phyloP scores from a whole-genome alignment of 1,284 basidiomycete genomes.

The Hypsizygus ulmarius region DNA sequence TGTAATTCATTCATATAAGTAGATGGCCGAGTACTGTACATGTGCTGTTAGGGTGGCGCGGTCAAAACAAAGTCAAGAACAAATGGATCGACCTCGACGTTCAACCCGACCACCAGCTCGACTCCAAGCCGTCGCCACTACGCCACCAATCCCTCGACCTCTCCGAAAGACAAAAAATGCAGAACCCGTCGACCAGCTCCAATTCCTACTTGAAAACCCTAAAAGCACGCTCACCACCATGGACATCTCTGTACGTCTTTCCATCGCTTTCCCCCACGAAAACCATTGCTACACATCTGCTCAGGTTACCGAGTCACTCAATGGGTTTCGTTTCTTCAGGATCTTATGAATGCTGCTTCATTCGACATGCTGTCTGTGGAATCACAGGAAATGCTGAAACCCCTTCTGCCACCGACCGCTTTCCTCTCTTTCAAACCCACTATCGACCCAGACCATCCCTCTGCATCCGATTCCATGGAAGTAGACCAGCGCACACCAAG shows the following conservation, averaged over 20 bases:
- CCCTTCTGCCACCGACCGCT: constrained; percentile 50
- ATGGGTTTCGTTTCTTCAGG: constrained; percentile 35
- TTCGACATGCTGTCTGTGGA: constrained; percentile 50
- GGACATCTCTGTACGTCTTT: constrained; percentile 48
- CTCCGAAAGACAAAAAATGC: constrained; percentile 33
- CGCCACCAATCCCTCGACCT: constrained; percentile 16
- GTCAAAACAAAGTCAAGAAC: constrained; percentile 2
- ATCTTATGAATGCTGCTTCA: constrained; percentile 47
- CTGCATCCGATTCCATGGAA: constrained; percentile 29
- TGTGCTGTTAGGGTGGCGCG: too few species aligned
- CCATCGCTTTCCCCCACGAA: constrained; percentile 11
- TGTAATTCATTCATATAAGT: too few species aligned
- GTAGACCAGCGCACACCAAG: constrained; percentile 21
- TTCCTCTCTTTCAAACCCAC: constrained; percentile 37
- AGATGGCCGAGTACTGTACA: too few species aligned
- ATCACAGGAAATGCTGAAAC: constrained; percentile 37
- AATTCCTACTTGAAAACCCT: constrained; percentile 42
- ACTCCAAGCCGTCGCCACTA: constrained; percentile 6
- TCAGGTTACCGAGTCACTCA: constrained; percentile 20
- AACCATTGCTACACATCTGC: constrained; percentile 10
- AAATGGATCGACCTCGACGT: constrained; percentile 32
- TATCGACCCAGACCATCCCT: constrained; percentile 43
- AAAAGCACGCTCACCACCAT: constrained; percentile 49
- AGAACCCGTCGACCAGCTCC: constrained; percentile 32
- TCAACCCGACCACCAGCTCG: constrained; percentile 28